Conservation (phyloP, 306 rosid genomes). For the Cucurbita pepo region DNA sequence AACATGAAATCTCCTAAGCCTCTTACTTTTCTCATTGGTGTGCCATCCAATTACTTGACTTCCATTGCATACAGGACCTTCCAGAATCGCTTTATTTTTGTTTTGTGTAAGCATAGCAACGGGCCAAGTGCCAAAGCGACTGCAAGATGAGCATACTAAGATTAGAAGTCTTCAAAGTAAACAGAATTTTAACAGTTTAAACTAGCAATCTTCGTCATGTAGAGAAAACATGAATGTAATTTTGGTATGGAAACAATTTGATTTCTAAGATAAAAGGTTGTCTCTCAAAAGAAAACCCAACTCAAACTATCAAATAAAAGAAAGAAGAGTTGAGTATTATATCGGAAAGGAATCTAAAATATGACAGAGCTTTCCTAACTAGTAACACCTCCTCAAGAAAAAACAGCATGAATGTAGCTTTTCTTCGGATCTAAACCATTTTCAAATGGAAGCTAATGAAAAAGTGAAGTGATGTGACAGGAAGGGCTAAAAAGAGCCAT, state of each 20-base stretch:
- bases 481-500: not conserved
- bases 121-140: constrained; percentile 96
- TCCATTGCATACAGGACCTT: constrained; percentile 92
- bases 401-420: not conserved
- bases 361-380: not conserved
- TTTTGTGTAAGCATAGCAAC: constrained; percentile 90
- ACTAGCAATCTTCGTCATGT: not conserved
- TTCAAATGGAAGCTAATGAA: not conserved
- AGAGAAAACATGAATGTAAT: not conserved
- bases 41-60: constrained; percentile 95
- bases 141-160: constrained; percentile 20
- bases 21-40: constrained; percentile 83
- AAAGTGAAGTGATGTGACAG: not conserved
- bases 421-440: not conserved
- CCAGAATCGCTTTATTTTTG: constrained; percentile 93
- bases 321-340: not conserved
- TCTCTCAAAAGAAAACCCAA: not conserved
- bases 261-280: not conserved
- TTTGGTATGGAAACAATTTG: not conserved
- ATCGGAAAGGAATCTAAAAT: not conserved
- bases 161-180: constrained; percentile 7
- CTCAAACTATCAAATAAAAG: not conserved
- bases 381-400: not conserved
- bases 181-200: not conserved
- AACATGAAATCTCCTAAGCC: constrained; percentile 90